A percentile compares a stretch with the other conserved stretches of the same genome.
Evolutionary conservation across 768 basidiomycete genomes (phyloP).

Genomic region (Bullera alba): DNA sequence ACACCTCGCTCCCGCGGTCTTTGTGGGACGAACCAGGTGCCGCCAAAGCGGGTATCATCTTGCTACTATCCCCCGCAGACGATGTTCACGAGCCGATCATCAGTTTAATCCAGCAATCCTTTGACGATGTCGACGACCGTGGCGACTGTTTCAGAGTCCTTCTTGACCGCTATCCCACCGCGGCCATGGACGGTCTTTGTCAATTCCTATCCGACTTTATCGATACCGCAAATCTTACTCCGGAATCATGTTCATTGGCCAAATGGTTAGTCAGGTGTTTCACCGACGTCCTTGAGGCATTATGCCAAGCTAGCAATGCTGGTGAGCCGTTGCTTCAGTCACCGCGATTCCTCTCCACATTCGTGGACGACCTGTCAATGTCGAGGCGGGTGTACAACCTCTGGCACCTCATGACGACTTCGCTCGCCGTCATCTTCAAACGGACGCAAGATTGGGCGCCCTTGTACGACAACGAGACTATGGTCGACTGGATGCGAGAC

Average conservation of each 20-base stretch:
- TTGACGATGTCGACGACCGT: slow-evolving; percentile 74
- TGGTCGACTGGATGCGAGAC: slow-evolving; percentile 98
- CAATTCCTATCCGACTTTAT: slow-evolving; percentile 63
- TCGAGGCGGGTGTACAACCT: slow-evolving; percentile 58
- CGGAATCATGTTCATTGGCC: slow-evolving; percentile 83
- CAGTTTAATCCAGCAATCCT: slow-evolving; percentile 72
- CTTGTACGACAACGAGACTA: slow-evolving; percentile 69
- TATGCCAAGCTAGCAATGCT: slow-evolving; percentile 55
- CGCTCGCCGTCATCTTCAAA: slow-evolving; percentile 76
- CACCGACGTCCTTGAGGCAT: slow-evolving; percentile 81
- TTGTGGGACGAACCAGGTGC: slow-evolving; percentile 57
- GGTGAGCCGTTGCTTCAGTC: slow-evolving; percentile 60
- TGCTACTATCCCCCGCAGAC: slow-evolving; percentile 77
- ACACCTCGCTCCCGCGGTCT: slow-evolving; percentile 51
- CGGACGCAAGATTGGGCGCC: slow-evolving; percentile 74
- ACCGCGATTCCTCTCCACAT: slow-evolving; percentile 33
- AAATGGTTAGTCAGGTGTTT: slow-evolving; percentile 85
- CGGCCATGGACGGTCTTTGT: slow-evolving; percentile 64
- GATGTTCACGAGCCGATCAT: slow-evolving; percentile 69
- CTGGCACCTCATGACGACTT: slow-evolving; percentile 75
- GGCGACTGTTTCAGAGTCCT: slow-evolving; percentile 78
- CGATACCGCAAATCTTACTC: slow-evolving; percentile 56
- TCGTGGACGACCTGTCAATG: slow-evolving; percentile 44
- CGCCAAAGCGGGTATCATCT: slow-evolving; percentile 56
- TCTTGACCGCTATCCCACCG: slow-evolving; percentile 60